Base-by-base conservation (phyloP, 2,329 filamentous ascomycete species). In the Aspergillus ochraceoroseus region DNA sequence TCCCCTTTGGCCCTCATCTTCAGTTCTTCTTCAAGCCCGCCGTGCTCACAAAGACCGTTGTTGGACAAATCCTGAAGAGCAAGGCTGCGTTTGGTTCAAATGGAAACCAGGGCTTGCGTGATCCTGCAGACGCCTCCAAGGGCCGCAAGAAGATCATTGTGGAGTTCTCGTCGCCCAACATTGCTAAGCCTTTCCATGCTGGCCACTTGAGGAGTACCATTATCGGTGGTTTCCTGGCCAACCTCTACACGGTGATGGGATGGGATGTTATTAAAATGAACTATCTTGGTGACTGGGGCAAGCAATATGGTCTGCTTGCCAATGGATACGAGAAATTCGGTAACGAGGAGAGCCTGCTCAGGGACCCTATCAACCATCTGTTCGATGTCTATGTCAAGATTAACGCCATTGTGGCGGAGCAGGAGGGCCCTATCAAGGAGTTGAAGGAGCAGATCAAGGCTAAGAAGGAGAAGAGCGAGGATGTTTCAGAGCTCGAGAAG, bases 281-380 rank as follows among this genome's bases (percentile, higher is more conserved):
- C 65, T 82, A 82, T 59, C 71, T 82, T 3, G 79, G 79, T 46
- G 79, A 83, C 56, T 83, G 79, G 79, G 79, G 79, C 36, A 82
- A 81, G 68, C 79, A 82, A 59, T 82, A 81, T 46, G 79, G 79
- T 53, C 68, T 83, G 22, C 64, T 81, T 35, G 78, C 76, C 7
- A 74, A 80, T 42, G 79, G 79, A 1, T 83, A 77, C 57, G 73
- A 79, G 53, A 70, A 71, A 49, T 82, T 76, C 47, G 79, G 79
- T 32, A 74, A 68, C 44, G 77, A 82, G 59, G 75, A 79, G 49
- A 72, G 75, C 52, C 65, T 82, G 23, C 61, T 70, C 36, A 72
- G 72, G 53, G 77, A 82, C 56, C 78, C 79, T 1, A 80, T 82
- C 53, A 78, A 77, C 54, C 79, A 82, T 57, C 63, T 82, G 27